These are phyloP conservation scores for Marasmius sp. DNA, from an alignment of 1,284 basidiomycete species.

Conservation along the genomic window DNA sequence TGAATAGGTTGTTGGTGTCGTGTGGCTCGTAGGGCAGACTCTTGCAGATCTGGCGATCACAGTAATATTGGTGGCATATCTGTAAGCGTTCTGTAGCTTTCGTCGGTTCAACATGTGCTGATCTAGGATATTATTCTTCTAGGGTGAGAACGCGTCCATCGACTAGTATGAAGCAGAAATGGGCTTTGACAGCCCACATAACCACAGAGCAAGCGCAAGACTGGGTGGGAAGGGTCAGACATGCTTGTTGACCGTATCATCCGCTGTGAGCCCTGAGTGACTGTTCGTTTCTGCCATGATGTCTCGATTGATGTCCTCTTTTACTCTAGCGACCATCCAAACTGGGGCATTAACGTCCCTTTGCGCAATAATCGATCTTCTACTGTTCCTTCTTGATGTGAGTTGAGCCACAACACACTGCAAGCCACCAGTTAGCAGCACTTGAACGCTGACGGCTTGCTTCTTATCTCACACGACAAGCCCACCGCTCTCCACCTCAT, in stretches of 20 bases:
- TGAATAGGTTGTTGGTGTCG: too few relatives aligned
- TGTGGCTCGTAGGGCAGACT: too few relatives aligned
- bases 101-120: too few relatives aligned
- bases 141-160: too few relatives aligned
- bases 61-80: too few relatives aligned
- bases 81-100: too few relatives aligned
- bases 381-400: conserved; percentile 6
- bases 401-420: background rate
- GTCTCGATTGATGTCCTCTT: too few relatives aligned
- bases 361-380: conserved; percentile 4
- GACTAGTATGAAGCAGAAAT: too few relatives aligned
- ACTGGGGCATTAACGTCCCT: conserved; percentile 4
- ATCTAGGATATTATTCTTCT: too few relatives aligned
- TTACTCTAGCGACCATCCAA: conserved; percentile 7
- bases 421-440: background rate
- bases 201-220: conserved; percentile 1
- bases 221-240: conserved; percentile 3
- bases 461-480: background rate
- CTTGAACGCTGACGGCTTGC: background rate
- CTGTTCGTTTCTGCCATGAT: too few relatives aligned
- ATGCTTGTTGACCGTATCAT: conserved; percentile 7
- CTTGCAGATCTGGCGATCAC: too few relatives aligned
- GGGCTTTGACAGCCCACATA: background rate
- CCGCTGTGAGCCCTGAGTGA: conserved; percentile 2
- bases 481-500: conserved; percentile 2